Base-by-base conservation (phyloP, 2,329 filamentous ascomycete genomes). In the Phyllachora maydis region DNA sequence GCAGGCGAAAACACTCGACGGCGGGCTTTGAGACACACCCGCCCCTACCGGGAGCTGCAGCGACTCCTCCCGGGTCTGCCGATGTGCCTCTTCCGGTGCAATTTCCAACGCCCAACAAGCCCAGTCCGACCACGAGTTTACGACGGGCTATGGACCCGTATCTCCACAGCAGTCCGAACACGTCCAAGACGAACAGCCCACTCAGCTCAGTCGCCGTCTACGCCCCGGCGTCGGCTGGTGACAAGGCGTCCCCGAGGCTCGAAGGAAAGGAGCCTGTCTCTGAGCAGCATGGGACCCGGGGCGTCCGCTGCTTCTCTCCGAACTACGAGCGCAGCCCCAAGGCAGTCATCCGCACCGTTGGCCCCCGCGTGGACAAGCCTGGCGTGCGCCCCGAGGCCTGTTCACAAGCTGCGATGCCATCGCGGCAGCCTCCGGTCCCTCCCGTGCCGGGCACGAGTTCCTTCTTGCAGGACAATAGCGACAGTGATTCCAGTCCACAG, bases 131-230 rank as follows among this genome's bases (percentile, higher is more conserved):
- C 18, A 88, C 76, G 42, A 92, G 81, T 46, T 53, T 92, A 34
- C 67, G 78, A 29, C 66, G 78, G 47, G 76, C 78, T 24, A 91
- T 92, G 81, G 76, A 74, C 46, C 81, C 78, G 5, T 93, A 81
- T 42, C 50, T 92, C 11, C 50, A 46, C 25, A 41, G 36, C 16
- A 46, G 40, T 25, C 39, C 40, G 5, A 30, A 28, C 16, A 30
- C 31, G 9, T 35, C 35, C 11, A 34, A 40, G 8, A 34, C 38
- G 6, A 33, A 39, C 3, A 38, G 30, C 16, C 38, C 26, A 21
- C 21, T 23, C 4, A 30, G 32, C 9, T 15, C 19, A 4, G 12
- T 14, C 5, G 13, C 12, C 6, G n/a, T n/a, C n/a, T n/a, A n/a
- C n/a, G n/a, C n/a, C n/a, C n/a, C n/a, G n/a, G n/a, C n/a, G n/a